A percentile compares a stretch with the other conserved stretches of the same genome.
Conservation (phyloP, 2,329 filamentous ascomycete genomes). For the Penicillium sp. region DNA sequence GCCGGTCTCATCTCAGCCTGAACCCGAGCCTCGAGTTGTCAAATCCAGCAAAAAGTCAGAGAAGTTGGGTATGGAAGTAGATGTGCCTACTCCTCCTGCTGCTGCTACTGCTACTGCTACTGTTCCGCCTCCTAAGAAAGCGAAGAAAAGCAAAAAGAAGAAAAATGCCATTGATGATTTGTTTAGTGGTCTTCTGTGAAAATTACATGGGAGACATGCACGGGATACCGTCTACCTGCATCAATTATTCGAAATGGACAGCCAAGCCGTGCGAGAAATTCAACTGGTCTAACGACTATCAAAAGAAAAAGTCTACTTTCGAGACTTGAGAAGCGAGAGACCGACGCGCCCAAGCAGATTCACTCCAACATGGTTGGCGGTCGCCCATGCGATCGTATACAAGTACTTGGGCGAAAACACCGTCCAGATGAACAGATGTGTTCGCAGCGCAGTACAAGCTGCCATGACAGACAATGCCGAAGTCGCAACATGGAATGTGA, state of each 20-base stretch:
- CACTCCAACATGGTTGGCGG: conserved; percentile 71
- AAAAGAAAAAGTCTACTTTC: conserved; percentile 1
- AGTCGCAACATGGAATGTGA: conserved; percentile 65
- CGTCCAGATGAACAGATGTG: conserved; percentile 96
- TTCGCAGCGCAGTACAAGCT: conserved; percentile 75
- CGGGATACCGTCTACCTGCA: neutral
- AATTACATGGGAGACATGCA: neutral
- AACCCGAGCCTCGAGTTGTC: neutral
- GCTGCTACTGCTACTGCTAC: conserved; percentile 5
- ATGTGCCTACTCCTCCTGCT: neutral
- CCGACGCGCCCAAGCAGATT: conserved; percentile 56
- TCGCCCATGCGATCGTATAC: conserved; percentile 82
- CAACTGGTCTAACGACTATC: too few relatives aligned
- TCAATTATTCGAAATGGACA: neutral
- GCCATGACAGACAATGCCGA: conserved; percentile 73
- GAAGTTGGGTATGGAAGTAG: neutral
- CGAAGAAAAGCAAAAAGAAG: conserved; percentile 44
- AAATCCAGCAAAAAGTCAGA: conserved; percentile 1
- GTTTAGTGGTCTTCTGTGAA: conserved; percentile 54
- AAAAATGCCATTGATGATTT: conserved; percentile 67
- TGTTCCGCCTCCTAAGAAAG: neutral
- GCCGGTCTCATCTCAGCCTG: neutral
- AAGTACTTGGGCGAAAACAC: conserved; percentile 97
- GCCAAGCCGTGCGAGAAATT: neutral
- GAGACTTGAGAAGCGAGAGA: conserved; percentile 8